Evolutionary conservation across 768 basidiomycete species (phyloP).

Genomic region (Podaxis sp.): DNA sequence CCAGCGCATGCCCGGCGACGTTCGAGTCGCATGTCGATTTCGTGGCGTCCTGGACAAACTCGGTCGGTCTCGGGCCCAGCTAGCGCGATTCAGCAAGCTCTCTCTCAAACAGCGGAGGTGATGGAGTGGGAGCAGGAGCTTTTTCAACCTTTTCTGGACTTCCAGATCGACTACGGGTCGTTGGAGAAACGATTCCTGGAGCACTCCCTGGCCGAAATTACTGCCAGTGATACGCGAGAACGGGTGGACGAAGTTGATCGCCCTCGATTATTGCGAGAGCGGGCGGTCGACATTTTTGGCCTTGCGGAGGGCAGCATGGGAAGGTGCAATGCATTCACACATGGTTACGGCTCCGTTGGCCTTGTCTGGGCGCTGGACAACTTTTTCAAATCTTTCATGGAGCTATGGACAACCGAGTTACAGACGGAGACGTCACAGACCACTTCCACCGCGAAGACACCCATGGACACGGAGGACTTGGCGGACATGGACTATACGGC

Average conservation of each 20-base stretch:
- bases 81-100: slow-evolving; percentile 21
- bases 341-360: slow-evolving; percentile 81
- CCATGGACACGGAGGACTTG: slow-evolving; percentile 57
- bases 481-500: slow-evolving; percentile 83
- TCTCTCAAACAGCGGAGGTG: slow-evolving; percentile 30
- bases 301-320: slow-evolving; percentile 77
- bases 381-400: slow-evolving; percentile 70
- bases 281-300: slow-evolving; percentile 71
- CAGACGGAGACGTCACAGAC: slow-evolving; percentile 34
- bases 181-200: slow-evolving; percentile 76
- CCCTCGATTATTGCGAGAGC: slow-evolving; percentile 72
- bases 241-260: slow-evolving; percentile 41
- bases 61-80: slow-evolving; percentile 27
- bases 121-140: slow-evolving; percentile 88
- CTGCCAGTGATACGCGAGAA: slow-evolving; percentile 43
- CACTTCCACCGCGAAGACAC: slow-evolving; percentile 26
- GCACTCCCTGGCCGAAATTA: slow-evolving; percentile 49
- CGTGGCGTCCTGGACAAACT: slow-evolving; percentile 46
- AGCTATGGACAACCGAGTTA: slow-evolving; percentile 57
- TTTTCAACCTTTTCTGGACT: slow-evolving; percentile 93
- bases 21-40: slow-evolving; percentile 66
- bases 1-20: slow-evolving; percentile 45
- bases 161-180: slow-evolving; percentile 79
- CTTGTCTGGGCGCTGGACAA: slow-evolving; percentile 75
- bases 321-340: slow-evolving; percentile 79